Base-by-base conservation (phyloP, 495 filamentous ascomycete species). In the Hyaloscypha finlandica region DNA sequence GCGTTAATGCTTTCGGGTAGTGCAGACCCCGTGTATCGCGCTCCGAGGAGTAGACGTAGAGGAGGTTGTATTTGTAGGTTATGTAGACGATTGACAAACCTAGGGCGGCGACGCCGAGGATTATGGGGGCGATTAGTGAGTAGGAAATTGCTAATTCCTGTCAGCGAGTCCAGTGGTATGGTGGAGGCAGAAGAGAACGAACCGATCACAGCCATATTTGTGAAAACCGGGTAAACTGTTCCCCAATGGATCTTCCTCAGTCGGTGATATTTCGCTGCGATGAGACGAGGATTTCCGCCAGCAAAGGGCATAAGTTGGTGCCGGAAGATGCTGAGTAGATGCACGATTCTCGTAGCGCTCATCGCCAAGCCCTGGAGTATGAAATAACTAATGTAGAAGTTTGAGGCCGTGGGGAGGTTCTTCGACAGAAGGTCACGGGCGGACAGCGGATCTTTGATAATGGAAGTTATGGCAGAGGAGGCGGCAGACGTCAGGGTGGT, bases 331-430 rank as follows among this genome's bases (percentile, higher is more conserved):
- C 92, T 92, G 32, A 80, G 83, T 19, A 96, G 84, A 72, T 94
- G 91, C 22, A 94, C 82, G 48, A 99, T 78, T 3, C 88, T 83
- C 64, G 88, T 85, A 0, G 92, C 81, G 62, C 90, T 90, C 72
- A 96, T 88, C 22, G 90, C 89, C 63, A 99, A 77, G 55, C 95
- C 95, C 77, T 97, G 93, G n/a, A 99, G 83, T 71, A 97, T 89
- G 75, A 99, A 94, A 79, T 96, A 99, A 1, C 91, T 90, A 52
- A 98, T 90, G 79, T 96, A 99, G 76, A 99, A 93, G 78, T 96
- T 98, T 65, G 92, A 93, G 6, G 94, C 86, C 63, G 82, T 87
- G 12, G 95, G 95, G 16, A 98, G 79, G 67, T 91, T 90, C 25
- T 81, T 69, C n/a, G 95, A 88, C 11, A 99, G 84, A 58, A 97